phyloP scores from a whole-genome alignment of 345 rosid genomes.

The Syzygium aromaticum region DNA sequence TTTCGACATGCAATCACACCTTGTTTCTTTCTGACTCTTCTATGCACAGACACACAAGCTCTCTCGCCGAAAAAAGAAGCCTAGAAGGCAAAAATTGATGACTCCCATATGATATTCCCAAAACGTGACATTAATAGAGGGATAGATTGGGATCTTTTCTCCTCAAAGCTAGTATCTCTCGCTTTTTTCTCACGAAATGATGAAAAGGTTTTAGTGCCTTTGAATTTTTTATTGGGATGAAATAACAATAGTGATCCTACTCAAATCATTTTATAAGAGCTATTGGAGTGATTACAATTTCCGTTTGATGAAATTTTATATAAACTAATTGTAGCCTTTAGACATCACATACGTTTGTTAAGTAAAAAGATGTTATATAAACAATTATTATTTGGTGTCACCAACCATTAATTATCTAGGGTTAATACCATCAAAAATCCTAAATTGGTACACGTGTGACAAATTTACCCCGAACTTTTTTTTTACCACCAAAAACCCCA shows the following conservation, averaged over 20 bases:
- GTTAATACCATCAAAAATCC: too few species aligned
- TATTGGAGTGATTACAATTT: neutral
- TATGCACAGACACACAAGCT: neutral
- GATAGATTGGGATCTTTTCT: too few species aligned
- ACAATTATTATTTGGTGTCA: neutral
- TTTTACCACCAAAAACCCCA: too few species aligned
- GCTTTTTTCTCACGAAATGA: too few species aligned
- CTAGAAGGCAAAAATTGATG: neutral
- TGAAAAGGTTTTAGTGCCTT: too few species aligned
- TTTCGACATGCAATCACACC: neutral
- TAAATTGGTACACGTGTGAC: too few species aligned
- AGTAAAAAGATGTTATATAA: neutral
- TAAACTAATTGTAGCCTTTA: neutral
- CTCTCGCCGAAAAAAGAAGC: neutral
- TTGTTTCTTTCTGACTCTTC: neutral
- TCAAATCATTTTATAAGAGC: neutral
- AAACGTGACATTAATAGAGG: neutral
- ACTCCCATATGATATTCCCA: neutral
- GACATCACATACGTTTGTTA: rapidly evolving
- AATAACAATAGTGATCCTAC: neutral
- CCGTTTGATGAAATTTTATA: neutral
- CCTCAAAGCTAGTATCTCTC: too few species aligned
- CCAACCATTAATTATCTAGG: neutral
- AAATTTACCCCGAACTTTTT: too few species aligned
- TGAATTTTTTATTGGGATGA: too few species aligned